These are phyloP conservation scores for Mortierella claussenii DNA, from an alignment of 192 early-diverging fungal genomes.

Conservation along the genomic window DNA sequence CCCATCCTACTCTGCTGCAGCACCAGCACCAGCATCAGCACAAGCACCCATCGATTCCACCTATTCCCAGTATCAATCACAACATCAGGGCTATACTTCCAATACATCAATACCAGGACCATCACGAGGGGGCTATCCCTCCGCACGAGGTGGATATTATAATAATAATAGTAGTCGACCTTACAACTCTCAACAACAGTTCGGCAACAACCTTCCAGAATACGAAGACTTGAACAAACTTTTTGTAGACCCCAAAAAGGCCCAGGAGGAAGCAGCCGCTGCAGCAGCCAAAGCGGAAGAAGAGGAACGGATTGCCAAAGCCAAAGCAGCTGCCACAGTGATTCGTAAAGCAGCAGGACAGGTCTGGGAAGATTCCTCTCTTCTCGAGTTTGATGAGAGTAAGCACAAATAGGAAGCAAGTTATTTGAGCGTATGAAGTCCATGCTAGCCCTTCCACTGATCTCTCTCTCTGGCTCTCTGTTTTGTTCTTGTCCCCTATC, in stretches of 20 bases:
- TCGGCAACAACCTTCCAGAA: too few relatives aligned
- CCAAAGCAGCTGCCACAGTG: constrained; percentile 68
- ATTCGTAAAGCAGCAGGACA: constrained; percentile 90
- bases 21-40: neutral
- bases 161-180: neutral
- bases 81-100: neutral
- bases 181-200: neutral
- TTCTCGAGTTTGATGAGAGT: constrained; percentile 89
- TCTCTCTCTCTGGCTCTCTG: neutral
- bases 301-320: constrained; percentile 53
- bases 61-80: constrained; percentile 28
- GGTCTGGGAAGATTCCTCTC: constrained; percentile 90
- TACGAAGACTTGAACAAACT: constrained; percentile 47
- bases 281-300: constrained; percentile 30
- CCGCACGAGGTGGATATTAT: constrained; percentile 6
- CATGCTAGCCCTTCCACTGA: neutral
- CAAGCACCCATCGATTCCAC: neutral
- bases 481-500: too few relatives aligned
- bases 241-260: constrained; percentile 49
- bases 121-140: neutral
- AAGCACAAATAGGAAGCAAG: too few relatives aligned
- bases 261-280: constrained; percentile 36
- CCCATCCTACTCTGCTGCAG: constrained; percentile 11
- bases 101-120: constrained; percentile 16
- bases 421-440: too few relatives aligned